Evolutionary conservation across 1,139 yeast species (phyloP).

Genomic region (Hyphopichia wangnamkhiaoensis): DNA sequence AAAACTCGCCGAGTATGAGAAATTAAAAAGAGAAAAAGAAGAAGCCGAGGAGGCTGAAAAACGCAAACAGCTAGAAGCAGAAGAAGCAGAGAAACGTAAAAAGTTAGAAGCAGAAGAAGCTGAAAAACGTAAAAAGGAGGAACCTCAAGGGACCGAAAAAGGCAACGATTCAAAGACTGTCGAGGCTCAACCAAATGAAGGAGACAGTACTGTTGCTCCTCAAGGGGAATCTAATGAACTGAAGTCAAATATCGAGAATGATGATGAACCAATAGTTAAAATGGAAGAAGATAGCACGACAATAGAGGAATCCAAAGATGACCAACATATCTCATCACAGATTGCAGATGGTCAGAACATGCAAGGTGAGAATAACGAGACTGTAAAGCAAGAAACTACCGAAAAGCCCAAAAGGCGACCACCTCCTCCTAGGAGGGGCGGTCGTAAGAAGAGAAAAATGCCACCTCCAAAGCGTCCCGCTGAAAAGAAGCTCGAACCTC

Average conservation of each 20-base stretch:
- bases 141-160: no score
- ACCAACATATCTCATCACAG: no score
- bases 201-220: no score
- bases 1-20: constrained; percentile 31
- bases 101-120: constrained; percentile 22
- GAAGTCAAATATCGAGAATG: no score
- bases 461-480: constrained; percentile 21
- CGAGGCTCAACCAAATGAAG: no score
- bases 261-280: no score
- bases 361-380: constrained; percentile 13
- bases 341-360: constrained; percentile 8
- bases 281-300: no score
- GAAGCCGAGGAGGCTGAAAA: constrained; percentile 23
- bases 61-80: constrained; percentile 27
- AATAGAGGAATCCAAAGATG: no score
- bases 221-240: no score
- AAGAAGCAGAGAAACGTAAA: constrained; percentile 19
- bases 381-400: constrained; percentile 8
- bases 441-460: constrained; percentile 21
- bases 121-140: not conserved
- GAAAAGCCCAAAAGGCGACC: constrained; percentile 18
- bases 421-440: constrained; percentile 22
- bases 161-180: no score
- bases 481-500: constrained; percentile 24
- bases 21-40: constrained; percentile 22